Percentiles rank a stretch among this genome's conserved stretches.
Conservation (phyloP, 768 basidiomycete genomes). For the Suillus subalutaceus region DNA sequence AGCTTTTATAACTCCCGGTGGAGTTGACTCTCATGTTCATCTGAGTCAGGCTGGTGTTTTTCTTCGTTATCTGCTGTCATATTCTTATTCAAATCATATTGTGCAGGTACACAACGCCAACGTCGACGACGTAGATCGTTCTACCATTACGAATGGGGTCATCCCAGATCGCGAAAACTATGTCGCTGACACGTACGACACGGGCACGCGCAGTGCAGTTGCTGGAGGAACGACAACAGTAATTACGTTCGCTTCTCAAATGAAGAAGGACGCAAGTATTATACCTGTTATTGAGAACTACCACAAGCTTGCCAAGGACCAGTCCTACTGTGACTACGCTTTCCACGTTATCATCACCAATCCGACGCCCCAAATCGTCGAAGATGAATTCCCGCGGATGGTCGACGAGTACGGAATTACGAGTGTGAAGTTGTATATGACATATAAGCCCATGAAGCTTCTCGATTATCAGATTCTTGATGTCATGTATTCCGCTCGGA, state of each 20-base stretch:
- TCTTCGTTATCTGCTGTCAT: background rate
- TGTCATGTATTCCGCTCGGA: slow-evolving; percentile 32
- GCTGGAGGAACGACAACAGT: slow-evolving; percentile 39
- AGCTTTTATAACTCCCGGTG: slow-evolving; percentile 38
- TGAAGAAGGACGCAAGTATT: slow-evolving; percentile 21
- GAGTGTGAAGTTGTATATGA: slow-evolving; percentile 39
- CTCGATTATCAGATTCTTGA: slow-evolving; percentile 36
- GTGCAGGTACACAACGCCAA: no score
- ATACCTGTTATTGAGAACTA: slow-evolving; percentile 35
- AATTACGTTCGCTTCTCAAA: slow-evolving; percentile 39
- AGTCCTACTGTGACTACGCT: slow-evolving; percentile 34
- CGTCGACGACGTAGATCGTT: background rate
- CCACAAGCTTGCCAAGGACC: slow-evolving; percentile 30
- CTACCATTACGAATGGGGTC: slow-evolving; percentile 9
- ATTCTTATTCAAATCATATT: no score
- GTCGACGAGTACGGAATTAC: slow-evolving; percentile 37
- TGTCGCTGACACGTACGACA: slow-evolving; percentile 35
- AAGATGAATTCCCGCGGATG: slow-evolving; percentile 35
- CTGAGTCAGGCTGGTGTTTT: slow-evolving; percentile 28
- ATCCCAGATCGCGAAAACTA: slow-evolving; percentile 15
- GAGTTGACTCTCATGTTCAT: slow-evolving; percentile 41
- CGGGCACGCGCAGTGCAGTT: slow-evolving; percentile 34
- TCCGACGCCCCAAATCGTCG: slow-evolving; percentile 33
- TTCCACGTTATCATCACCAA: slow-evolving; percentile 40
- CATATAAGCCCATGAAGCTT: slow-evolving; percentile 36